A percentile compares a stretch with the other conserved stretches of the same genome.
These are phyloP conservation scores for Crinitomyces ghanaensis DNA, from an alignment of 805 yeast species.

Conservation along the genomic window DNA sequence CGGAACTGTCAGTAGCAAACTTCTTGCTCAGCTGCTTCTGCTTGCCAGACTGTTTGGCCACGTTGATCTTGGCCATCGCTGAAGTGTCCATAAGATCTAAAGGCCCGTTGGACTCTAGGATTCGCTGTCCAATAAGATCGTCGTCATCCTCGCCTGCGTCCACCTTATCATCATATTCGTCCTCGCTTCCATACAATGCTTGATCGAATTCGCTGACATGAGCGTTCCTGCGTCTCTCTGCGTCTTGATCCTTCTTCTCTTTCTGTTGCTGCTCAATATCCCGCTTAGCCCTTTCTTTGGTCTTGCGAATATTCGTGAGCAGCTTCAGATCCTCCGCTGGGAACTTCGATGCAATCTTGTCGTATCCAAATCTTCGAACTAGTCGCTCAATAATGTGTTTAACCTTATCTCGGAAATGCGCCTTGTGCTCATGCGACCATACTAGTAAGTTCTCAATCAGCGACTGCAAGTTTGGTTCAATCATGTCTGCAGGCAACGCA, in stretches of 20 bases:
- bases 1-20: slow-evolving; percentile 42
- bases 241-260: slow-evolving; percentile 28
- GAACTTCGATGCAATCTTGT: slow-evolving; percentile 65
- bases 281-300: slow-evolving; percentile 74
- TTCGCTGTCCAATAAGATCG: no score
- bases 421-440: slow-evolving; percentile 94
- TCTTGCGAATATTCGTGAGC: slow-evolving; percentile 73
- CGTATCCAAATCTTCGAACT: slow-evolving; percentile 83
- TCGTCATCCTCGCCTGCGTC: slow-evolving; percentile 33
- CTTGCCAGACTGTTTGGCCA: slow-evolving; percentile 23
- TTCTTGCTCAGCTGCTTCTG: slow-evolving; percentile 28
- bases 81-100: slow-evolving; percentile 87
- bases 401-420: slow-evolving; percentile 86
- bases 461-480: slow-evolving; percentile 62
- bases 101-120: no score
- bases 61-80: slow-evolving; percentile 58
- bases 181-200: slow-evolving; percentile 66
- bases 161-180: slow-evolving; percentile 36
- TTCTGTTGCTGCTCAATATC: slow-evolving; percentile 38
- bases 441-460: slow-evolving; percentile 64
- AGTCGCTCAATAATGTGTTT: slow-evolving; percentile 88
- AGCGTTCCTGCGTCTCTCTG: slow-evolving; percentile 14
- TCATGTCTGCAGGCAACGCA: slow-evolving; percentile 68
- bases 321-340: slow-evolving; percentile 86
- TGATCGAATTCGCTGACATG: slow-evolving; percentile 72